Evolutionary conservation across 23 red algal genomes (phyloP).

Genomic region (Porphyridium purpureum): DNA sequence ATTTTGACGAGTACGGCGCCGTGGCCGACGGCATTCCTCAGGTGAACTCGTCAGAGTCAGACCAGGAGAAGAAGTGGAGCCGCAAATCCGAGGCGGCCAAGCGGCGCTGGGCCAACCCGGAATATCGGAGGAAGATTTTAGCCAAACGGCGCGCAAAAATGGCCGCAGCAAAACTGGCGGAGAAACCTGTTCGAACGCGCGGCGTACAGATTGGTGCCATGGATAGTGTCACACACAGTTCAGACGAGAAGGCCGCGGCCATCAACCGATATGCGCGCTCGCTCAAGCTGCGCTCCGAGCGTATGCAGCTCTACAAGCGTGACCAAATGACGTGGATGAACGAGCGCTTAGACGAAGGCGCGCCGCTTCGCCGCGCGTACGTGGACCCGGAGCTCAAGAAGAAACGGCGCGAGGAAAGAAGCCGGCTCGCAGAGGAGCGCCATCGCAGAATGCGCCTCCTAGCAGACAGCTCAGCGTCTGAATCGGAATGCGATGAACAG

Average conservation of each 20-base stretch:
- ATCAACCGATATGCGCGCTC: constrained; percentile 58
- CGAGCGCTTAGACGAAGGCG: constrained; percentile 12
- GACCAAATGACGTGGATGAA: constrained; percentile 47
- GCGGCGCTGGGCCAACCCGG: constrained; percentile 44
- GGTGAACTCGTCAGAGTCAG: too few relatives aligned
- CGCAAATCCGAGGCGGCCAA: constrained; percentile 41
- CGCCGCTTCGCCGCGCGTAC: too few relatives aligned
- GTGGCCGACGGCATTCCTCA: too few relatives aligned
- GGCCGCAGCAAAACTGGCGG: too few relatives aligned
- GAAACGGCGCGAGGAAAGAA: too few relatives aligned
- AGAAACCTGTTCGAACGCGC: too few relatives aligned
- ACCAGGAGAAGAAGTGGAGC: constrained; percentile 36
- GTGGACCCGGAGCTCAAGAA: too few relatives aligned
- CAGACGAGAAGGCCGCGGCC: constrained; percentile 35
- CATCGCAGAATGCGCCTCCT: too few relatives aligned
- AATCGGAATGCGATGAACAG: too few relatives aligned
- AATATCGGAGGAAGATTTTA: constrained; percentile 49
- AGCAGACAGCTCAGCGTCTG: too few relatives aligned
- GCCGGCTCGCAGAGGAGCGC: too few relatives aligned
- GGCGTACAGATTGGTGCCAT: constrained; percentile 41
- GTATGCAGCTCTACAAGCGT: constrained; percentile 26
- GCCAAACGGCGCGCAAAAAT: constrained; percentile 28
- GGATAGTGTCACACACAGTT: constrained; percentile 43
- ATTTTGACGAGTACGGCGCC: too few relatives aligned
- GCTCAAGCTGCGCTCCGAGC: constrained; percentile 30